Conservation (phyloP, 2,329 filamentous ascomycete genomes). For the Monosporascus cannonballus region DNA sequence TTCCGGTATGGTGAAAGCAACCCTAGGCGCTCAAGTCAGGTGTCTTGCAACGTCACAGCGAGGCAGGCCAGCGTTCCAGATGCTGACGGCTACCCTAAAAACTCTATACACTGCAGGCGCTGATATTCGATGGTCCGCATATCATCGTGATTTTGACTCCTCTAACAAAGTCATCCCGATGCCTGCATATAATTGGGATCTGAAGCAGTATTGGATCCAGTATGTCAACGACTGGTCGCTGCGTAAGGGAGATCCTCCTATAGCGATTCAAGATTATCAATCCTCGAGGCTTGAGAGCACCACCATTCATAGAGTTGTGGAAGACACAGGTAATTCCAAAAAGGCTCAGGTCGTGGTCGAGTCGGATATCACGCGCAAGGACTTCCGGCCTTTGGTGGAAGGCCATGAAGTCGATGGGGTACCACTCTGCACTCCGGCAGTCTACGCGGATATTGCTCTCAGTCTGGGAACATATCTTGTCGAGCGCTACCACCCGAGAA, state of each 20-base stretch:
- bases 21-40: slow-evolving; percentile 2
- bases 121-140: slow-evolving; percentile 44
- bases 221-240: slow-evolving; percentile 53
- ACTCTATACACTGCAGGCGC: slow-evolving; percentile 43
- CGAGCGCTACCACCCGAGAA: slow-evolving; percentile 40
- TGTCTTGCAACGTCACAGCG: slow-evolving; percentile 4
- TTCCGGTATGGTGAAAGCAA: slow-evolving; percentile 9
- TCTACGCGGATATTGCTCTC: slow-evolving; percentile 57
- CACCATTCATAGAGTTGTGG: slow-evolving; percentile 21
- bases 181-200: slow-evolving; percentile 56
- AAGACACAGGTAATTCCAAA: slow-evolving; percentile 28
- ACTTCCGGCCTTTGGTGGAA: slow-evolving; percentile 47
- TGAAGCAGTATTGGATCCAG: slow-evolving; percentile 48
- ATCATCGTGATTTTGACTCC: slow-evolving; percentile 48
- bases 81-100: slow-evolving; percentile 40
- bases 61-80: slow-evolving; percentile 30
- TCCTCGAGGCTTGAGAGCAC: slow-evolving; percentile 7
- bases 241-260: slow-evolving; percentile 50
- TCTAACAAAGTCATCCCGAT: slow-evolving; percentile 47
- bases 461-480: slow-evolving; percentile 51
- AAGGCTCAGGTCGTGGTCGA: slow-evolving; percentile 45
- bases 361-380: slow-evolving; percentile 47
- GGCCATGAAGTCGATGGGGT: slow-evolving; percentile 26
- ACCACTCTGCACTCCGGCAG: slow-evolving; percentile 30
- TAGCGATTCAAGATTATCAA: too few species aligned